phyloP scores from a whole-genome alignment of 2,329 filamentous ascomycete species.

The Penicillium sp. region DNA sequence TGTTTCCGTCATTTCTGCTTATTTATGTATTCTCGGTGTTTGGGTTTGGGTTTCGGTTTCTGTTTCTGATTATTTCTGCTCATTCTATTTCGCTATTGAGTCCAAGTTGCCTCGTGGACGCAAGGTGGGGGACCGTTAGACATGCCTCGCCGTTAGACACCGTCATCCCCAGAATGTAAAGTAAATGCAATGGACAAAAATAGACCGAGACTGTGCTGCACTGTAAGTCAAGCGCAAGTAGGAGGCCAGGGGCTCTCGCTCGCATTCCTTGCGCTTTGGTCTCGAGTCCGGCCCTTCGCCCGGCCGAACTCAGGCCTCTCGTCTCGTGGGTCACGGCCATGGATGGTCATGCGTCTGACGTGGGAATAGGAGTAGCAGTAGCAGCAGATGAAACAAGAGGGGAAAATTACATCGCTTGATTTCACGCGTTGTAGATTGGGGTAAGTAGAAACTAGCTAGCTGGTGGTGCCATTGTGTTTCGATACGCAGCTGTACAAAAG shows the following conservation, averaged over 20 bases:
- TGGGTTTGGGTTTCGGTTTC: not conserved
- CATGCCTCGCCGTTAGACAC: constrained; percentile 25
- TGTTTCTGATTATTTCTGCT: not conserved
- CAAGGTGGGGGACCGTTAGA: constrained; percentile 23
- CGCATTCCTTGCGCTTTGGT: constrained; percentile 22
- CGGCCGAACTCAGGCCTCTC: not conserved
- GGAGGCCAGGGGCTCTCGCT: constrained; percentile 8
- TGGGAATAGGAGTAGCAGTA: not conserved
- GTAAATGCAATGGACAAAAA: not conserved
- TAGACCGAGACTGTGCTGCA: not conserved
- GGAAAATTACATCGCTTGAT: no score
- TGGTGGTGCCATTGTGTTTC: not conserved
- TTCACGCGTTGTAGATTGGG: no score
- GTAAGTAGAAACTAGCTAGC: no score
- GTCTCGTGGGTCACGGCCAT: constrained; percentile 1
- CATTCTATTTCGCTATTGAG: not conserved
- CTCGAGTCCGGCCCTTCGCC: constrained; percentile 6
- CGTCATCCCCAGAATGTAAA: constrained; percentile 18
- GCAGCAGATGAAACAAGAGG: not conserved
- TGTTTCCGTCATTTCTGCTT: not conserved
- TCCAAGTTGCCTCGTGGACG: constrained; percentile 14
- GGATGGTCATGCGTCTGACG: constrained; percentile 3
- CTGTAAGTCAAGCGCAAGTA: not conserved
- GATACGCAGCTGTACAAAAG: not conserved
- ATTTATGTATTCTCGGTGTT: not conserved